Base-by-base conservation (phyloP, 495 filamentous ascomycete genomes). In the Neurospora cerealis region DNA sequence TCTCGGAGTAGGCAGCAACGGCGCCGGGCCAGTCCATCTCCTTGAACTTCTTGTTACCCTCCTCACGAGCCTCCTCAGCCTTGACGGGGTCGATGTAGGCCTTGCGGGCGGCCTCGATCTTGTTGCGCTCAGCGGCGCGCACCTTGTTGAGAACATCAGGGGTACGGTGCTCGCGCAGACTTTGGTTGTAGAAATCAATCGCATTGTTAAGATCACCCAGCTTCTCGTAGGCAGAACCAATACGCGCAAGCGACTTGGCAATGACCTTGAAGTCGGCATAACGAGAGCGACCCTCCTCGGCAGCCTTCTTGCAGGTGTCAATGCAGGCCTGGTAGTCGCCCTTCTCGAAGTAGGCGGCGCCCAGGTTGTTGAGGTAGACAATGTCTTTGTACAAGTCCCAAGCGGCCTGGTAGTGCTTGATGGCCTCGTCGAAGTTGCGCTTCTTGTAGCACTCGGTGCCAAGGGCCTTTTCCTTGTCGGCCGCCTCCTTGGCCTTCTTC, bases 401-500 rank as follows among this genome's bases (percentile, higher is more conserved):
- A 3, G 96, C 96, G 81, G 96, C 97, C 78, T 84, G 87, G 85
- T 99, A 99, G 85, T 99, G 94, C 81, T 93, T 90, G 78, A 98
- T 97, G 60, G 96, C 96, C 78, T 90, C 89, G 77, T 98, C 96
- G 73, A 98, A 96, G 78, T 97, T 89, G 77, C 94, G 89, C 89
- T 98, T 97, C 90, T 98, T 99, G 87, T 99, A 99, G 79, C 91
- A 91, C 76, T 97, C 93, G 36, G 94, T 99, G 72, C 96, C 96
- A 69, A 97, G 86, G 72, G 90, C 92, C 88, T 98, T 99, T 86
- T 98, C 94, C 72, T 93, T 91, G 77, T 99, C 96, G 70, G 93
- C 96, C 42, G 93, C 93, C 79, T 91, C 93, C 85, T 98, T 94
- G 0, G 94, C 94, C 87, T 96, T 92, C 83, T 91, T 91, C 85